phyloP scores from a whole-genome alignment of 768 basidiomycete genomes.

The Royoungia palumana region DNA sequence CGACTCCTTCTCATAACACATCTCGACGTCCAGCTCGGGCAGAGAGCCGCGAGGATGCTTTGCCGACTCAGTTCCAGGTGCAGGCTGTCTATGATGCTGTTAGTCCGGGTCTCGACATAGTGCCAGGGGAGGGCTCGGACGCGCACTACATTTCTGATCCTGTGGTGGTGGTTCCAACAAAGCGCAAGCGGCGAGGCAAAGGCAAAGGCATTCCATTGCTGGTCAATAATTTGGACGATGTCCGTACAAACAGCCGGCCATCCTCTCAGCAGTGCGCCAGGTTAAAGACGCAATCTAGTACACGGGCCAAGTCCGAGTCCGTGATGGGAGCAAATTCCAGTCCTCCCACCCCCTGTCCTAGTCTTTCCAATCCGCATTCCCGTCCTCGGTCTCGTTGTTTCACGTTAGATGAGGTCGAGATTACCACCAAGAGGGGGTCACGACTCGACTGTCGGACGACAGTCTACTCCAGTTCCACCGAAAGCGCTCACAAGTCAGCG shows the following conservation, averaged over 20 bases:
- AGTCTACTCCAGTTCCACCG: not conserved
- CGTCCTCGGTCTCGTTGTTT: constrained; percentile 2
- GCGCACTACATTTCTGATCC: not conserved
- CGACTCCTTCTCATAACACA: not conserved
- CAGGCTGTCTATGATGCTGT: too few relatives aligned
- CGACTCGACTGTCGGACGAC: not conserved
- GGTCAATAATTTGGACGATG: not conserved
- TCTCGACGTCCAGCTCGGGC: not conserved
- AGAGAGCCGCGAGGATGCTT: not conserved
- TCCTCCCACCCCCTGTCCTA: too few relatives aligned
- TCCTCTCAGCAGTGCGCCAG: not conserved
- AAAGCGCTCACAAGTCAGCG: not conserved
- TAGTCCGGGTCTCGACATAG: not conserved
- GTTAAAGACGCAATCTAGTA: not conserved
- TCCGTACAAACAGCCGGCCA: not conserved
- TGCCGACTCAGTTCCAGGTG: constrained; percentile 12
- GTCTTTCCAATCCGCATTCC: not conserved
- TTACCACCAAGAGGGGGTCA: constrained; percentile 1
- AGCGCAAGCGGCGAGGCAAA: not conserved
- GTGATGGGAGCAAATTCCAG: not conserved
- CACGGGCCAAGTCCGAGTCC: not conserved
- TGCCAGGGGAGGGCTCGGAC: not conserved
- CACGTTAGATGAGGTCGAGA: constrained; percentile 20
- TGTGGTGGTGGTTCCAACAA: not conserved
- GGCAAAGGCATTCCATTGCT: not conserved